phyloP scores from a whole-genome alignment of 805 yeast genomes.

The Yamadazyma tumulicola region DNA sequence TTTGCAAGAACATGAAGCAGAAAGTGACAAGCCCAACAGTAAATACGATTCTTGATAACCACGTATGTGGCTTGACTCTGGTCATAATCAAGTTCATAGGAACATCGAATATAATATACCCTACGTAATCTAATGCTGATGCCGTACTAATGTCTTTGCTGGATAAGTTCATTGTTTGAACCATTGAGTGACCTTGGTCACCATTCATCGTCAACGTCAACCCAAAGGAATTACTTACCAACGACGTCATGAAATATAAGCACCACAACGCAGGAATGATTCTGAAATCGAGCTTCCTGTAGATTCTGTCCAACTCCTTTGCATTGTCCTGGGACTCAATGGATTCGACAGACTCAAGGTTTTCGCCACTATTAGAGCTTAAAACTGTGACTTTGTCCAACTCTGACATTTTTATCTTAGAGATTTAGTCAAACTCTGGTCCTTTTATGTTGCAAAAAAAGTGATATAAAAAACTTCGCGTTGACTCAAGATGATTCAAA shows the following conservation, averaged over 20 bases:
- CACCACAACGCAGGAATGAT: conserved; percentile 84
- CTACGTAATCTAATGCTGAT: conserved; percentile 78
- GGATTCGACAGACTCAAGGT: neutral
- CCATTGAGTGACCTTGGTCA: conserved; percentile 57
- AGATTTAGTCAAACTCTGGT: neutral
- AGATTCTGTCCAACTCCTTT: conserved; percentile 47
- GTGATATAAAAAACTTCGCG: neutral
- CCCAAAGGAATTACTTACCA: conserved; percentile 76
- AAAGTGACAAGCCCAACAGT: conserved; percentile 75
- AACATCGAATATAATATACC: conserved; percentile 77
- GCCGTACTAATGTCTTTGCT: conserved; percentile 66
- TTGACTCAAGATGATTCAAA: neutral
- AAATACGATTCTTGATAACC: conserved; percentile 76
- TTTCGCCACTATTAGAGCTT: neutral
- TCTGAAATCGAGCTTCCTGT: conserved; percentile 61
- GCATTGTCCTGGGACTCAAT: neutral
- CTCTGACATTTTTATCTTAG: too few relatives aligned
- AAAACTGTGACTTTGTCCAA: neutral
- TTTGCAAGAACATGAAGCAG: conserved; percentile 63
- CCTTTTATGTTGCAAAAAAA: conserved; percentile 1
- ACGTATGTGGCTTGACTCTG: conserved; percentile 75
- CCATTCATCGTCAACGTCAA: conserved; percentile 76
- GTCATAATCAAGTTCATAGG: conserved; percentile 89
- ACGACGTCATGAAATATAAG: conserved; percentile 73
- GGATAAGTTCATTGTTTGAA: conserved; percentile 47